phyloP scores from a whole-genome alignment of 78 protist species.

The Speleostelium caveatum region DNA sequence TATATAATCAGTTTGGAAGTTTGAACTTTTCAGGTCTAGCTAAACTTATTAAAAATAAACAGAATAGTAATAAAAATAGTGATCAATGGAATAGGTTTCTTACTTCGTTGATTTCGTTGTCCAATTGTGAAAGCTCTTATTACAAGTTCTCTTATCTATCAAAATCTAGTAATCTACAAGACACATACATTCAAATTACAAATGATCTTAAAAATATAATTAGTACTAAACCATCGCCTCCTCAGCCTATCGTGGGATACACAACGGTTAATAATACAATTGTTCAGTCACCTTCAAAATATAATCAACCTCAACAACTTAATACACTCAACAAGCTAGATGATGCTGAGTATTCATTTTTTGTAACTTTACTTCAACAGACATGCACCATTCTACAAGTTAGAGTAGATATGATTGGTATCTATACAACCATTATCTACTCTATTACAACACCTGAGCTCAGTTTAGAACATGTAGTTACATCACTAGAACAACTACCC shows the following conservation, averaged over 20 bases:
- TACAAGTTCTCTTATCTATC: slow-evolving; percentile 63
- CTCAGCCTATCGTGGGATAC: neutral
- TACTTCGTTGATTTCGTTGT: neutral
- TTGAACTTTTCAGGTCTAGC: slow-evolving; percentile 37
- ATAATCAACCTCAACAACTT: slow-evolving; percentile 1
- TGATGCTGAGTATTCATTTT: slow-evolving; percentile 52
- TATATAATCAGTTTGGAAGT: slow-evolving; percentile 30
- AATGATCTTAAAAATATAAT: slow-evolving; percentile 38
- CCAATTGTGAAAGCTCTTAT: slow-evolving; percentile 57
- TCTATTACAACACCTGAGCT: neutral
- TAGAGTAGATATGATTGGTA: slow-evolving; percentile 54
- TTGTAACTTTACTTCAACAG: slow-evolving; percentile 35
- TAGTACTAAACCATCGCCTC: neutral
- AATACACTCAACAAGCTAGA: neutral
- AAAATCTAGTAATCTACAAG: slow-evolving; percentile 58
- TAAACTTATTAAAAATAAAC: slow-evolving; percentile 50
- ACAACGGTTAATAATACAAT: neutral
- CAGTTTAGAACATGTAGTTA: slow-evolving; percentile 12
- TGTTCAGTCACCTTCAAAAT: neutral
- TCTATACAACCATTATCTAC: slow-evolving; percentile 19
- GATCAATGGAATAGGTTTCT: slow-evolving; percentile 35
- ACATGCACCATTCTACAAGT: slow-evolving; percentile 66
- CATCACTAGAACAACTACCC: slow-evolving; percentile 32
- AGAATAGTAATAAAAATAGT: neutral
- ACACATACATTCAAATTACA: slow-evolving; percentile 16